A percentile compares a stretch with the other conserved stretches of the same genome.
Evolutionary conservation across 129 eudicot genomes (phyloP).

Genomic region (Pulicaria dysenterica): DNA sequence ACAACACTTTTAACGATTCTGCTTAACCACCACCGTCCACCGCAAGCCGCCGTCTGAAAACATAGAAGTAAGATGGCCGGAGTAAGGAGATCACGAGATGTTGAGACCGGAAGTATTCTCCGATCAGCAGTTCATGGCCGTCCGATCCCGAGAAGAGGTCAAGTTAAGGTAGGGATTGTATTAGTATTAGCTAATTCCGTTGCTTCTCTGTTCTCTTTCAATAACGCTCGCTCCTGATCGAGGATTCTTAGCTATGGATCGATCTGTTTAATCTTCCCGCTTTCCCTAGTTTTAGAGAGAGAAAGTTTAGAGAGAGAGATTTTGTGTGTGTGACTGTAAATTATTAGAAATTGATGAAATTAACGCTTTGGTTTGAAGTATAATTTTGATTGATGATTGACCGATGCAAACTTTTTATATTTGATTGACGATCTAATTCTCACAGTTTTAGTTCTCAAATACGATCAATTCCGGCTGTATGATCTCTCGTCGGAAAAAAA

Average conservation of each 20-base stretch:
- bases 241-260: not conserved
- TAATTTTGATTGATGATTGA: not conserved
- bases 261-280: not conserved
- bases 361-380: not conserved
- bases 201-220: conserved; percentile 42
- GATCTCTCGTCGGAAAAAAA: too few relatives aligned
- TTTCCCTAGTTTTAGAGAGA: conserved; percentile 7
- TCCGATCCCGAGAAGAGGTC: conserved; percentile 57
- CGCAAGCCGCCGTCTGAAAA: not conserved
- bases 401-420: too few relatives aligned
- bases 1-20: too few relatives aligned
- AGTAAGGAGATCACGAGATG: conserved; percentile 27
- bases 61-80: conserved; percentile 37
- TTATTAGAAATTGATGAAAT: too few relatives aligned
- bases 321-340: not conserved
- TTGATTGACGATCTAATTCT: too few relatives aligned
- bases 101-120: conserved; percentile 25
- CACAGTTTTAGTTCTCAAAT: too few relatives aligned
- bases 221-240: conserved; percentile 27
- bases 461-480: too few relatives aligned
- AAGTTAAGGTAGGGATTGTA: conserved; percentile 52
- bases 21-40: not conserved
- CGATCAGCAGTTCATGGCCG: conserved; percentile 37
- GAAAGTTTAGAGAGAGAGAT: conserved; percentile 1
- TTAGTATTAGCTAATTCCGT: conserved; percentile 44